A percentile compares a stretch with the other conserved stretches of the same genome.
These are phyloP conservation scores for Tolypocladium paradoxum DNA, from an alignment of 2,329 filamentous ascomycete genomes.

Conservation along the genomic window DNA sequence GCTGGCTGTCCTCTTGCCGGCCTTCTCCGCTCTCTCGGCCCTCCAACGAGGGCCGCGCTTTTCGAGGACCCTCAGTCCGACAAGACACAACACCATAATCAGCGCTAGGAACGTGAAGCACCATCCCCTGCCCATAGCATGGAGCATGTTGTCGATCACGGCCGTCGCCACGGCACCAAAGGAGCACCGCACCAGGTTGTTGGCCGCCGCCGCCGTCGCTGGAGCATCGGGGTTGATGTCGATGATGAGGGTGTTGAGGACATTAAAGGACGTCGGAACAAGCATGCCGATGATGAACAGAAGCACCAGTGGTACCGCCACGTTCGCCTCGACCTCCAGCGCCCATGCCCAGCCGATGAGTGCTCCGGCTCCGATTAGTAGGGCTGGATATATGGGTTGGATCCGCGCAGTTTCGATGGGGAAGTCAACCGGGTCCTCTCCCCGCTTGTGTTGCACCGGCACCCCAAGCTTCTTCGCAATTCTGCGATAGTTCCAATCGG, in stretches of 20 bases:
- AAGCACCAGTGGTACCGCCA: slow-evolving; percentile 45
- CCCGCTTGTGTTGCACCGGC: slow-evolving; percentile 46
- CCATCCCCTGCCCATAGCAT: slow-evolving; percentile 48
- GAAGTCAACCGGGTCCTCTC: slow-evolving; percentile 38
- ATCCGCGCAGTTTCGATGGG: slow-evolving; percentile 46
- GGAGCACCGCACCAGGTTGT: slow-evolving; percentile 53
- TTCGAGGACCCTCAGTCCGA: slow-evolving; percentile 37
- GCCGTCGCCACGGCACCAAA: slow-evolving; percentile 49
- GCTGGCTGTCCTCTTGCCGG: background rate
- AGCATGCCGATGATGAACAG: slow-evolving; percentile 46
- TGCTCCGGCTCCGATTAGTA: slow-evolving; percentile 41
- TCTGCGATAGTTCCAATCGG: slow-evolving; percentile 61
- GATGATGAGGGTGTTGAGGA: slow-evolving; percentile 52
- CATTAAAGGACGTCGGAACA: slow-evolving; percentile 51
- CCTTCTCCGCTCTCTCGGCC: slow-evolving; percentile 32
- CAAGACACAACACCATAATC: slow-evolving; percentile 36
- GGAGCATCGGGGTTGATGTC: slow-evolving; percentile 51
- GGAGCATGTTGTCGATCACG: slow-evolving; percentile 47
- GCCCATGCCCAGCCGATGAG: slow-evolving; percentile 49
- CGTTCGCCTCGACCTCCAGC: slow-evolving; percentile 35
- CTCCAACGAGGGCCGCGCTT: slow-evolving; percentile 39
- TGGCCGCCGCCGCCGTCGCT: slow-evolving; percentile 52
- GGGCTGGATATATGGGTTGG: slow-evolving; percentile 41
- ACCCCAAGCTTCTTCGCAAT: slow-evolving; percentile 52
- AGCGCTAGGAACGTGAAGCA: slow-evolving; percentile 49